These are phyloP conservation scores for Diplodia mutila DNA, from an alignment of 2,329 filamentous ascomycete species.

Conservation along the genomic window DNA sequence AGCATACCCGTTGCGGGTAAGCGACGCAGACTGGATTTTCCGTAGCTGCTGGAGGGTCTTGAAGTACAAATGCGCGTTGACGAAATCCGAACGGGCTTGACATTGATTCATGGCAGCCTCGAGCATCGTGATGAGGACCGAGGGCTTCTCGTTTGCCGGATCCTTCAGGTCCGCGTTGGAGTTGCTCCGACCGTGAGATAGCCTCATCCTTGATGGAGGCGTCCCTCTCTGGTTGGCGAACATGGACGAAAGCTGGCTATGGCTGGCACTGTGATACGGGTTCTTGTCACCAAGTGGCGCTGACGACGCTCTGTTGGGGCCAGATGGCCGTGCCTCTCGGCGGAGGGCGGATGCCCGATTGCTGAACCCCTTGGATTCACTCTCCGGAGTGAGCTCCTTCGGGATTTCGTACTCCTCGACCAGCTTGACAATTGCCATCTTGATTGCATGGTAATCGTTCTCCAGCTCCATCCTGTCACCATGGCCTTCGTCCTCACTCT, in stretches of 20 bases:
- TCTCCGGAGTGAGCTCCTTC: conserved; percentile 64
- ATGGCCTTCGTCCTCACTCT: conserved; percentile 50
- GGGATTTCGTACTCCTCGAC: conserved; percentile 83
- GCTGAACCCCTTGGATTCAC: conserved; percentile 67
- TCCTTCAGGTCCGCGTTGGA: conserved; percentile 35
- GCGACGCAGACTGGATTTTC: conserved; percentile 60
- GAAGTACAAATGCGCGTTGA: conserved; percentile 84
- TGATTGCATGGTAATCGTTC: conserved; percentile 79
- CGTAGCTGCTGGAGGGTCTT: conserved; percentile 76
- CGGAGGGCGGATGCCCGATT: conserved; percentile 64
- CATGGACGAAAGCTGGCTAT: conserved; percentile 44
- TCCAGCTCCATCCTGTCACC: conserved; percentile 62
- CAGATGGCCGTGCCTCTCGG: conserved; percentile 37
- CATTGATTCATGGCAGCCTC: conserved; percentile 77
- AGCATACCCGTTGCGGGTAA: conserved; percentile 70
- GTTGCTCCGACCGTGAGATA: conserved; percentile 40
- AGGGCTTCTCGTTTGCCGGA: conserved; percentile 44
- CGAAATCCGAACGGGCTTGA: conserved; percentile 78
- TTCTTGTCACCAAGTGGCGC: conserved; percentile 55
- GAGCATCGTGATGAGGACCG: conserved; percentile 71
- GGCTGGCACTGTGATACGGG: conserved; percentile 44
- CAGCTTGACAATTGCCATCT: conserved; percentile 78
- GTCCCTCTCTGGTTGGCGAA: conserved; percentile 44
- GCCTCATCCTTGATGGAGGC: conserved; percentile 37
- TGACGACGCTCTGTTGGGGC: conserved; percentile 26